Percentiles rank a stretch among this genome's conserved stretches.
These are phyloP conservation scores for Cyclotella kingstonii DNA, from an alignment of 108 stramenopile species.

Conservation along the genomic window DNA sequence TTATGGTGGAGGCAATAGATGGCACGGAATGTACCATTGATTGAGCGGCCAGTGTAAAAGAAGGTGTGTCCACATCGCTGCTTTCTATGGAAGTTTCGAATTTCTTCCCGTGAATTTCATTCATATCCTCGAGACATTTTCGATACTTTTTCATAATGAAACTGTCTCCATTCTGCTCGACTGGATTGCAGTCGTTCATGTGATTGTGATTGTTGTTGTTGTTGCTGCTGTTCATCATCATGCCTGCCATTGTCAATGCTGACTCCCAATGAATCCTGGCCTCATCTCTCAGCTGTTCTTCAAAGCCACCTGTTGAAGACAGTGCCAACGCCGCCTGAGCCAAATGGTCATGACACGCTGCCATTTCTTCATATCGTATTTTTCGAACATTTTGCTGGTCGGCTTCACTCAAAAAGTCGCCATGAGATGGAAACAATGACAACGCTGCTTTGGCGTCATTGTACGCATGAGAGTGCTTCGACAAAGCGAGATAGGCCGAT, in stretches of 20 bases:
- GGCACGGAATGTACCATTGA: too few species aligned
- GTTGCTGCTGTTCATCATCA: background rate
- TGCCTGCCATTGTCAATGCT: conserved; percentile 15
- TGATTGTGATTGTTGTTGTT: background rate
- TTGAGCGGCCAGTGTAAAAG: background rate
- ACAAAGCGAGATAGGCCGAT: conserved; percentile 58
- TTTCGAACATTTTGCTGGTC: conserved; percentile 1
- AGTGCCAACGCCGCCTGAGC: conserved; percentile 5
- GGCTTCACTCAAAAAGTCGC: conserved; percentile 33
- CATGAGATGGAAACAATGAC: background rate
- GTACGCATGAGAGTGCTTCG: conserved; percentile 65
- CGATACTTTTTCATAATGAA: conserved; percentile 15
- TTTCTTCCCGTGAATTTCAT: background rate
- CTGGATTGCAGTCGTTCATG: background rate
- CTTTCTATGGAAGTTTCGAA: background rate
- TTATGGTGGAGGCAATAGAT: background rate
- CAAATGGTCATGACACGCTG: conserved; percentile 16
- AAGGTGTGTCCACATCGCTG: background rate
- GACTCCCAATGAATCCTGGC: conserved; percentile 19
- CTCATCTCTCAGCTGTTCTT: background rate
- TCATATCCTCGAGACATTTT: background rate
- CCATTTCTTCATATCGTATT: conserved; percentile 17
- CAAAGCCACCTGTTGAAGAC: background rate
- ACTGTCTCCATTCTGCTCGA: conserved; percentile 3
- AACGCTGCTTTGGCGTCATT: conserved; percentile 68